Evolutionary conservation across 768 basidiomycete species (phyloP).

Genomic region (Rhodotorula toruloides): DNA sequence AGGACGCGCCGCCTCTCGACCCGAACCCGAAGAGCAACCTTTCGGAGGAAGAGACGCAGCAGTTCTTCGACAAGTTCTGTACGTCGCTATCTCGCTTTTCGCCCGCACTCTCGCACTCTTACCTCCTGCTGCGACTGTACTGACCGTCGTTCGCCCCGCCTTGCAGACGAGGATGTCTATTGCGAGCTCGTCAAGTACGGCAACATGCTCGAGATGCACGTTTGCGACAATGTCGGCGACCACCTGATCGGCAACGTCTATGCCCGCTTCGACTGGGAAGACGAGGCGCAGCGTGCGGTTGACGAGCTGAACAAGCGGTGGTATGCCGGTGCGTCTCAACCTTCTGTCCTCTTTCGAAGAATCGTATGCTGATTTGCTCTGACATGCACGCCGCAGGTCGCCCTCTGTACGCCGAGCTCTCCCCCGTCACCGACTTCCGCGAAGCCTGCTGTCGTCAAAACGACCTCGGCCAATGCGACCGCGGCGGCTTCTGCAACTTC

Average conservation of each 20-base stretch:
- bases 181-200: conserved; percentile 87
- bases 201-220: conserved; percentile 90
- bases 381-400: conserved; percentile 56
- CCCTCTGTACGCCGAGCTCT: conserved; percentile 92
- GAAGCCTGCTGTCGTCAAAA: conserved; percentile 99
- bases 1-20: conserved; percentile 18
- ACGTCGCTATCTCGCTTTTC: background rate
- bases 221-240: conserved; percentile 99
- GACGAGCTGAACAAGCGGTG: conserved; percentile 91
- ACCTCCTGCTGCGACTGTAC: background rate
- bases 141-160: background rate
- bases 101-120: background rate
- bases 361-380: background rate
- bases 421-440: conserved; percentile 96
- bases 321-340: conserved; percentile 77
- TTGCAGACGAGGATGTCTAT: conserved; percentile 41
- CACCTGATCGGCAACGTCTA: conserved; percentile 79
- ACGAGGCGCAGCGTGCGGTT: conserved; percentile 88
- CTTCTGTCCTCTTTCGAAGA: background rate
- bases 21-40: conserved; percentile 62
- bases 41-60: conserved; percentile 61
- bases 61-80: conserved; percentile 51
- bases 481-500: conserved; percentile 98
- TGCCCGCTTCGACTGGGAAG: conserved; percentile 82
- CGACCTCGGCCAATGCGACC: conserved; percentile 95